Conservation (phyloP, 225 moss, liverwort and hornwort species). For the Neckera pumila region DNA sequence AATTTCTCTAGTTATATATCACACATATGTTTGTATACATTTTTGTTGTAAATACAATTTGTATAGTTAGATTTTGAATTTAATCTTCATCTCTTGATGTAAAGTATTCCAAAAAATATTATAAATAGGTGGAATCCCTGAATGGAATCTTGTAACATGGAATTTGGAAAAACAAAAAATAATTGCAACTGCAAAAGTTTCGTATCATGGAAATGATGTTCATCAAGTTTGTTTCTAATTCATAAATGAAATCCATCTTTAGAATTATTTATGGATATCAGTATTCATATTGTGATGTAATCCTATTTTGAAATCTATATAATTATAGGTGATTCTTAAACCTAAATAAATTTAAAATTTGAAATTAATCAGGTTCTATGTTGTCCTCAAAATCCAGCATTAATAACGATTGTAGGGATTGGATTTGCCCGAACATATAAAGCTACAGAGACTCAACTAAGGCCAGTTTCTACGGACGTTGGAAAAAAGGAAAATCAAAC, state of each 20-base stretch:
- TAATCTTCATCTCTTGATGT: no score
- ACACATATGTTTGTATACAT: no score
- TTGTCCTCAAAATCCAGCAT: constrained; percentile 53
- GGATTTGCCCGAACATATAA: constrained; percentile 64
- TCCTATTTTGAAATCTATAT: not conserved
- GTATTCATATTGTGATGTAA: no score
- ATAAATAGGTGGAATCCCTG: constrained; percentile 33
- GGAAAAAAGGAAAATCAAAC: constrained; percentile 55
- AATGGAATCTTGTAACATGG: constrained; percentile 79
- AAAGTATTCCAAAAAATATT: fast-evolving
- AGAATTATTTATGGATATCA: not conserved
- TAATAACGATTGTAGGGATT: constrained; percentile 62
- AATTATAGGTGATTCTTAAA: not conserved
- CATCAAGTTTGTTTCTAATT: constrained; percentile 41
- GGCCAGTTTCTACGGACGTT: constrained; percentile 54
- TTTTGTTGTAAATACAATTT: not conserved
- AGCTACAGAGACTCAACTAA: constrained; percentile 51
- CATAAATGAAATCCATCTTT: not conserved
- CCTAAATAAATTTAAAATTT: not conserved
- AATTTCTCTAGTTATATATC: not conserved
- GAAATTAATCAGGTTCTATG: constrained; percentile 35
- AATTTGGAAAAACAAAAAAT: constrained; percentile 80
- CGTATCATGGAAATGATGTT: constrained; percentile 41
- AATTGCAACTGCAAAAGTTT: constrained; percentile 45
- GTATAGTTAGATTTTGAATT: no score